Conservation (phyloP, 2,329 filamentous ascomycete species). For the Bipolaris sorokiniana region DNA sequence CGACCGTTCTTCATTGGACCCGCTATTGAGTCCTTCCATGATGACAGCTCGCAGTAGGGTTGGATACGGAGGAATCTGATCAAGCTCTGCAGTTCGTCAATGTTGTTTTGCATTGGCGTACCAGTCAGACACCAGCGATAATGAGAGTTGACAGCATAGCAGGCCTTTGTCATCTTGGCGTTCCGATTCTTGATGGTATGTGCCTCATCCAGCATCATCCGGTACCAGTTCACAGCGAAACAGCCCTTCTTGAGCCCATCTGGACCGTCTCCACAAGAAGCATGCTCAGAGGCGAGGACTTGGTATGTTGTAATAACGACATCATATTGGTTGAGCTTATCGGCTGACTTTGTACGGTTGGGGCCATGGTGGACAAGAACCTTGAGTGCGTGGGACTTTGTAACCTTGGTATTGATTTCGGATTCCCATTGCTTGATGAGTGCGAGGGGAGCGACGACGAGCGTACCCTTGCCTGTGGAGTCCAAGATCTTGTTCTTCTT, state of each 20-base stretch:
- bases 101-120: slow-evolving; percentile 97
- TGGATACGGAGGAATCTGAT: slow-evolving; percentile 92
- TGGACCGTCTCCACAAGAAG: slow-evolving; percentile 66
- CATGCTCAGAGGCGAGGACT: slow-evolving; percentile 89
- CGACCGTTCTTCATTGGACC: slow-evolving; percentile 86
- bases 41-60: slow-evolving; percentile 82
- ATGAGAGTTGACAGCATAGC: slow-evolving; percentile 80
- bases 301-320: slow-evolving; percentile 98
- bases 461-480: slow-evolving; percentile 75
- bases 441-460: slow-evolving; percentile 91
- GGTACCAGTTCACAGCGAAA: slow-evolving; percentile 93
- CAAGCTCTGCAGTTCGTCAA: slow-evolving; percentile 93
- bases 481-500: slow-evolving; percentile 71
- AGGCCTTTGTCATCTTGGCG: slow-evolving; percentile 92
- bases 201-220: slow-evolving; percentile 92
- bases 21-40: slow-evolving; percentile 93
- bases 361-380: slow-evolving; percentile 93
- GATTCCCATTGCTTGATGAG: slow-evolving; percentile 97
- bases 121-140: slow-evolving; percentile 97
- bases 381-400: slow-evolving; percentile 70
- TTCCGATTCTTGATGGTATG: slow-evolving; percentile 99
- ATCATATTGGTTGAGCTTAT: slow-evolving; percentile 82
- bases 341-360: slow-evolving; percentile 77
- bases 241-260: slow-evolving; percentile 76
- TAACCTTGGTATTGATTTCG: slow-evolving; percentile 85